A percentile compares a stretch with the other conserved stretches of the same genome.
These are phyloP conservation scores for Boechera divaricarpa DNA, from an alignment of 345 rosid species.

Conservation along the genomic window DNA sequence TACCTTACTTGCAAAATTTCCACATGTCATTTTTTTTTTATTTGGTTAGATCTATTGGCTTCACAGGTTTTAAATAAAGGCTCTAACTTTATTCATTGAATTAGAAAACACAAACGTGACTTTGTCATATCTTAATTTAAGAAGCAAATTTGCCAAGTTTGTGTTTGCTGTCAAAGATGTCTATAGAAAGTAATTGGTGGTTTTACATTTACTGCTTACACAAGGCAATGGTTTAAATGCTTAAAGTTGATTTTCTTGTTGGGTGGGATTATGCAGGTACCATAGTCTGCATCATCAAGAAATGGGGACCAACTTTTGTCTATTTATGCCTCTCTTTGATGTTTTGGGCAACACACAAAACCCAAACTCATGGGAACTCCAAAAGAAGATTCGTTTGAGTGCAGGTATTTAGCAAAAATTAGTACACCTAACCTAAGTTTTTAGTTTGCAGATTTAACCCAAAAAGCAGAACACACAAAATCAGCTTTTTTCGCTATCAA, in stretches of 20 bases:
- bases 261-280: slow-evolving; percentile 58
- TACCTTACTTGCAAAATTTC: not conserved
- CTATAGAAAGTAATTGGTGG: slow-evolving; percentile 20
- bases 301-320: slow-evolving; percentile 84
- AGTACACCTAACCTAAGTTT: not conserved
- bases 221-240: not conserved
- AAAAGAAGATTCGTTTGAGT: slow-evolving; percentile 53
- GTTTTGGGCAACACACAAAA: slow-evolving; percentile 74
- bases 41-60: slow-evolving; percentile 23
- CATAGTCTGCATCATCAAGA: slow-evolving; percentile 86
- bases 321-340: slow-evolving; percentile 94
- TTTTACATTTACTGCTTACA: slow-evolving; percentile 5
- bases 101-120: slow-evolving; percentile 34
- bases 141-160: slow-evolving; percentile 21
- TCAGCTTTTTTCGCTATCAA: slow-evolving; percentile 5
- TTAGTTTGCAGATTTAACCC: slow-evolving; percentile 3
- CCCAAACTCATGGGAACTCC: slow-evolving; percentile 75
- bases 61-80: too few species aligned
- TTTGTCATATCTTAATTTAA: slow-evolving; percentile 24
- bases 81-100: slow-evolving; percentile 32
- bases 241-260: slow-evolving; percentile 23
- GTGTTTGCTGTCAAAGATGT: slow-evolving; percentile 18
- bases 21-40: slow-evolving; percentile 10
- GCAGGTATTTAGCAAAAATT: slow-evolving; percentile 49
- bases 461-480: slow-evolving; percentile 4